These are phyloP conservation scores for Solanum ossicruentum DNA, from an alignment of 257 asterid species.

Conservation along the genomic window DNA sequence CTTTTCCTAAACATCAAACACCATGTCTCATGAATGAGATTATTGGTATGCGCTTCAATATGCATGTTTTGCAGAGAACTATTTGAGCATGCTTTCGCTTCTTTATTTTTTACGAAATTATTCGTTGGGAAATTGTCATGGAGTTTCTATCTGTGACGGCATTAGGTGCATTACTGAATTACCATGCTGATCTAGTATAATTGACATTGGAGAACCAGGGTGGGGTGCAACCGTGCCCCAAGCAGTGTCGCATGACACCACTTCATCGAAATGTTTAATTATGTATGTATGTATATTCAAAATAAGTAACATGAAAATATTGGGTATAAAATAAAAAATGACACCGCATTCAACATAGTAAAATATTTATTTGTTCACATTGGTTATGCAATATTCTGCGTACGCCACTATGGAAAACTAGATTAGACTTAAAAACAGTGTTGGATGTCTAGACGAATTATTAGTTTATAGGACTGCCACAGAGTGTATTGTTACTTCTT, in stretches of 20 bases:
- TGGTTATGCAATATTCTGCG: neutral
- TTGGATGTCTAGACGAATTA: neutral
- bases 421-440: neutral
- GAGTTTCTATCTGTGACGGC: neutral
- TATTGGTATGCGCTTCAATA: neutral
- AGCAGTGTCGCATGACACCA: neutral
- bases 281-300: neutral
- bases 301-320: neutral
- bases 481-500: neutral
- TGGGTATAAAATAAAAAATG: neutral
- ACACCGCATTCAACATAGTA: neutral
- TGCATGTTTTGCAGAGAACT: neutral
- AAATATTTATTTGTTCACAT: neutral
- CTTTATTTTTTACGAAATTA: neutral
- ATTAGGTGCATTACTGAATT: neutral
- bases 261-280: neutral
- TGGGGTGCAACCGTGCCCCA: neutral
- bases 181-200: neutral
- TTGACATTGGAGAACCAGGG: neutral
- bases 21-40: neutral
- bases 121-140: neutral
- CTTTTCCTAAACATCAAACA: neutral
- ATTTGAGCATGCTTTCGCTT: neutral
- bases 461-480: neutral
- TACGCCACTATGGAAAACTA: neutral